Conservation (phyloP, 2,329 filamentous ascomycete genomes). For the Ophiostoma himal-ulmi region DNA sequence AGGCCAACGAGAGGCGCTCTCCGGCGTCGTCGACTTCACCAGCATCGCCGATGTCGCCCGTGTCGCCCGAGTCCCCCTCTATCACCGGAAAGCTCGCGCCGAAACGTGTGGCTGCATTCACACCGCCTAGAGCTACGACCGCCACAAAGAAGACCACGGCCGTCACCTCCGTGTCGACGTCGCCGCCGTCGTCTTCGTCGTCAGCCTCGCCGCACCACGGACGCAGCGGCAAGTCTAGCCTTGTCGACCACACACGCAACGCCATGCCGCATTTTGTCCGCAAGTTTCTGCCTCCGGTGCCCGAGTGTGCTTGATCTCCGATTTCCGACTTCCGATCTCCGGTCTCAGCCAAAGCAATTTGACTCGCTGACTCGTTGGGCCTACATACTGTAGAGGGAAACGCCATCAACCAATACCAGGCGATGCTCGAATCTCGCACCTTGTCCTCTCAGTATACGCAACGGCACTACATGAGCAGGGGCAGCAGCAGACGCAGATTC, state of each 20-base stretch:
- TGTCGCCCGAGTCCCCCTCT: constrained; percentile 34
- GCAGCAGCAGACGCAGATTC: background rate
- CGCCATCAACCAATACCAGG: background rate
- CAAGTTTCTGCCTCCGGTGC: constrained; percentile 35
- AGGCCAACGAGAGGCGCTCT: constrained; percentile 11
- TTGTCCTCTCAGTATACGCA: background rate
- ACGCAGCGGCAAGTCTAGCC: constrained; percentile 34
- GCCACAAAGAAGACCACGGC: constrained; percentile 26
- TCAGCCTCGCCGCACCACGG: background rate
- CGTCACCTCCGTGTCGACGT: constrained; percentile 13
- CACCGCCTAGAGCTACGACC: constrained; percentile 16
- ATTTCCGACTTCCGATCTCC: no score
- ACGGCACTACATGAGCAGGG: background rate
- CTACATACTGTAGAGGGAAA: background rate
- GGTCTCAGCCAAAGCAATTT: background rate
- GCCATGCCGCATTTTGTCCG: constrained; percentile 35
- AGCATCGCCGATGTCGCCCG: constrained; percentile 5
- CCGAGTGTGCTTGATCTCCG: constrained; percentile 21
- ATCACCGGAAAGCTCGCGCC: constrained; percentile 17
- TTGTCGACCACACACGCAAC: constrained; percentile 34
- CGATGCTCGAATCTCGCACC: background rate
- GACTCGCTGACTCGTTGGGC: background rate
- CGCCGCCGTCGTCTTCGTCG: background rate
- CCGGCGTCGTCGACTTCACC: background rate
- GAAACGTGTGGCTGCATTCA: constrained; percentile 1